Base-by-base conservation (phyloP, 306 rosid species). In the Casuarina glauca region DNA sequence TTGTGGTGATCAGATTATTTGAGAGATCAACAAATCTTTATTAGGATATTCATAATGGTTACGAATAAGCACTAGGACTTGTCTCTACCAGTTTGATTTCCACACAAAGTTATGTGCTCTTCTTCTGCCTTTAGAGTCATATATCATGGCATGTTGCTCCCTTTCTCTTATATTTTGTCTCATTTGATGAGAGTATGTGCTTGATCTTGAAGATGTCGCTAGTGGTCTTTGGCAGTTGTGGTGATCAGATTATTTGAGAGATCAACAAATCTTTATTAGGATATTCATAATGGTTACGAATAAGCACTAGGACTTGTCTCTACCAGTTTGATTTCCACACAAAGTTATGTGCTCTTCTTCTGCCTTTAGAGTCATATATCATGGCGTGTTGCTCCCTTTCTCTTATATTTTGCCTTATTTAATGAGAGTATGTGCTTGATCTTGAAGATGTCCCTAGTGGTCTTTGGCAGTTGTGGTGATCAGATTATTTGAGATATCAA, bases 361-460 rank as follows among this genome's bases (percentile, higher is more conserved):
- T 58, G 20, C 54, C 50, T 67, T 69, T 38, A 50, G 74, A 62
- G 35, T 72, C 61, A 5, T 35, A 5, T 9, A 42, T 57, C 62
- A 71, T 72, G 20, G 52, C 57, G 2, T 72, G 5, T 76, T 81
- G 74, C 82, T 63, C 54, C 51, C 57, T 26, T 78, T 72, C 60
- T 72, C 48, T 43, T 61, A 72, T 43, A 43, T 66, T 70, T 60
- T 61, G 60, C 69, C 66, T 79, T 58, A 84, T 78, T 72, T 44
- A 74, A 63, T 89, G 64, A 69, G 70, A 68, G 68, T 85, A 48
- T 78, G 17, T 78, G 53, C 64, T 80, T 82, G 68, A 69, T 87
- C 83, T 74, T 82, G 89, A 82, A 95, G 98, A 92, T 82, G 79
- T 85, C 75, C 81, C 88, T 17, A 86, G 91, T 67, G 16, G 51